These are phyloP conservation scores for Cryptococcus sp. DNA, from an alignment of 1,284 basidiomycete genomes.

Conservation along the genomic window DNA sequence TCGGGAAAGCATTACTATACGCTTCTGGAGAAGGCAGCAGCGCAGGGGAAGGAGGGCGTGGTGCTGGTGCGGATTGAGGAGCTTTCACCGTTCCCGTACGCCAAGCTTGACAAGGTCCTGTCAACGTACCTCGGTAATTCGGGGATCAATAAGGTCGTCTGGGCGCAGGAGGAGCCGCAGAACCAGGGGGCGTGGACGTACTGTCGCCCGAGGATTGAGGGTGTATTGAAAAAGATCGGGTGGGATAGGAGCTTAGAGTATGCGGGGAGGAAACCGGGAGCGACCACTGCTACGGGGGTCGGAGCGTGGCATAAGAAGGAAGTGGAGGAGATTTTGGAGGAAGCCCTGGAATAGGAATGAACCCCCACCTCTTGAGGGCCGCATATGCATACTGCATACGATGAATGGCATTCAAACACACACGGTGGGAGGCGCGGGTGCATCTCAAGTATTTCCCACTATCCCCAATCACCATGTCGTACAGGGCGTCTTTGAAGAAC, in stretches of 20 bases:
- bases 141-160: conserved; percentile 54
- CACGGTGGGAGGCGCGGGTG: too few relatives aligned
- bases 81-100: conserved; percentile 78
- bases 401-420: not conserved
- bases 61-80: conserved; percentile 77
- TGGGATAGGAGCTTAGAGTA: conserved; percentile 52
- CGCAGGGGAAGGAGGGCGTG: conserved; percentile 52
- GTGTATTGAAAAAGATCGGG: conserved; percentile 53
- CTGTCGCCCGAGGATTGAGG: conserved; percentile 59
- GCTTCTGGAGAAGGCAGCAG: conserved; percentile 63
- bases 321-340: conserved; percentile 60
- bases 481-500: too few relatives aligned
- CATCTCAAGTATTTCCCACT: too few relatives aligned
- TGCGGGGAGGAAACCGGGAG: conserved; percentile 65
- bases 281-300: conserved; percentile 73
- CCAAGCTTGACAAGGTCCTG: conserved; percentile 55
- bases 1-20: conserved; percentile 86
- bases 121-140: conserved; percentile 51
- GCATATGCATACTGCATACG: too few relatives aligned
- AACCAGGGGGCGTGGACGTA: conserved; percentile 79
- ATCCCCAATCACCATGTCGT: too few relatives aligned
- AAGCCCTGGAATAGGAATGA: conserved; percentile 46
- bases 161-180: conserved; percentile 80
- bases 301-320: conserved; percentile 65
- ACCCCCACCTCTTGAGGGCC: too few relatives aligned